A percentile compares a stretch with the other conserved stretches of the same genome.
Evolutionary conservation across 116 monocot genomes (phyloP).

Genomic region (Papilionanthe hybrid): DNA sequence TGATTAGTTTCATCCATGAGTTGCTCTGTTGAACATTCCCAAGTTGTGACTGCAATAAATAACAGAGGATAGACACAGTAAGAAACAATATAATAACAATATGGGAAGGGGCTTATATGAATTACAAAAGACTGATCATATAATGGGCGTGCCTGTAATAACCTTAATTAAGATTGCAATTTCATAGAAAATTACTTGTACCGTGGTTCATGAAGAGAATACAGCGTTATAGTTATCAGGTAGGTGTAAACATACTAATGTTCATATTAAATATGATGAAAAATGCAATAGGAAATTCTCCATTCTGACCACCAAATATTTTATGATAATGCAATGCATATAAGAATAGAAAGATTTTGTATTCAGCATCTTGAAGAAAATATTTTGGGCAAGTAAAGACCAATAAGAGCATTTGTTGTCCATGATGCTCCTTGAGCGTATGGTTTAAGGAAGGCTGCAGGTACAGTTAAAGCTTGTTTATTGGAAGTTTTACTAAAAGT

Average conservation of each 20-base stretch:
- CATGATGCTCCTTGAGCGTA: not conserved
- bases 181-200: not conserved
- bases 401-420: not conserved
- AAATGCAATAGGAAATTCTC: not conserved
- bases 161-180: not conserved
- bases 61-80: not conserved
- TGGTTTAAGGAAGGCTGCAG: not conserved
- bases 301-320: not conserved
- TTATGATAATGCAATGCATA: not conserved
- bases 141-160: not conserved
- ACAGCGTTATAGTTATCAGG: not conserved
- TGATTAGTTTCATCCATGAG: constrained; percentile 61
- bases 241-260: not conserved
- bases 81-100: not conserved
- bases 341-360: not conserved
- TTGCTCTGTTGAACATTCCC: constrained; percentile 35
- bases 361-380: not conserved
- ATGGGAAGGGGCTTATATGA: not conserved
- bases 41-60: constrained; percentile 19
- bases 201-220: not conserved
- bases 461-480: not conserved
- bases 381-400: not conserved
- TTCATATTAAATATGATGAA: not conserved
- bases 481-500: not conserved
- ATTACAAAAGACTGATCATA: not conserved